Evolutionary conservation across 2,329 filamentous ascomycete genomes (phyloP).

Genomic region (Incumbomyces lentus): DNA sequence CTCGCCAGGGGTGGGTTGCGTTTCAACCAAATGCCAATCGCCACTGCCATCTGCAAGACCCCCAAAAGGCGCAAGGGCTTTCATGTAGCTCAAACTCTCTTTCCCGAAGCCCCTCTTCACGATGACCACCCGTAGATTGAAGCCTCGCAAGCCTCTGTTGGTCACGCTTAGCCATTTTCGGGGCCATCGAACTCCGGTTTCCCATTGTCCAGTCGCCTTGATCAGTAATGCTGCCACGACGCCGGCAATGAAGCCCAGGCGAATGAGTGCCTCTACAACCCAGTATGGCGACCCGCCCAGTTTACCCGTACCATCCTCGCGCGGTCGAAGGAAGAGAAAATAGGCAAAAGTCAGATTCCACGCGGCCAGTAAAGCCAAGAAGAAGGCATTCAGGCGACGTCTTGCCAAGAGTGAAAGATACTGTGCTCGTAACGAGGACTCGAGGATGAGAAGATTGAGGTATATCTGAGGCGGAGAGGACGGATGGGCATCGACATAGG

Average conservation of each 20-base stretch:
- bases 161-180: slow-evolving; percentile 79
- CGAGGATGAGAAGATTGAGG: slow-evolving; percentile 92
- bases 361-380: slow-evolving; percentile 63
- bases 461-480: slow-evolving; percentile 93
- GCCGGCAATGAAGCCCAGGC: slow-evolving; percentile 83
- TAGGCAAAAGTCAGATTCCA: slow-evolving; percentile 85
- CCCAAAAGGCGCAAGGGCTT: slow-evolving; percentile 50
- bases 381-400: slow-evolving; percentile 85
- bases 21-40: slow-evolving; percentile 70
- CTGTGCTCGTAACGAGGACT: slow-evolving; percentile 83
- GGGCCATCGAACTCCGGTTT: slow-evolving; percentile 88
- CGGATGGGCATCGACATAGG: slow-evolving; percentile 48
- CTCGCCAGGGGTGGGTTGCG: slow-evolving; percentile 26
- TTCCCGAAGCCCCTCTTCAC: slow-evolving; percentile 48
- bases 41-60: slow-evolving; percentile 36
- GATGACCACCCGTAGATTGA: slow-evolving; percentile 94
- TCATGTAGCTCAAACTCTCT: slow-evolving; percentile 28
- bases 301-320: slow-evolving; percentile 74
- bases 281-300: slow-evolving; percentile 93
- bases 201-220: slow-evolving; percentile 94
- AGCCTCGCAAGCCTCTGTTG: slow-evolving; percentile 78
- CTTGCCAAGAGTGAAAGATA: slow-evolving; percentile 84
- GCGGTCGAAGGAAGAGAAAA: slow-evolving; percentile 85
- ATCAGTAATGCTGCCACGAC: slow-evolving; percentile 77
- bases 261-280: slow-evolving; percentile 83